Evolutionary conservation across 371 early-diverging fungal genomes (phyloP).

Genomic region (Sporodiniella umbellata): DNA sequence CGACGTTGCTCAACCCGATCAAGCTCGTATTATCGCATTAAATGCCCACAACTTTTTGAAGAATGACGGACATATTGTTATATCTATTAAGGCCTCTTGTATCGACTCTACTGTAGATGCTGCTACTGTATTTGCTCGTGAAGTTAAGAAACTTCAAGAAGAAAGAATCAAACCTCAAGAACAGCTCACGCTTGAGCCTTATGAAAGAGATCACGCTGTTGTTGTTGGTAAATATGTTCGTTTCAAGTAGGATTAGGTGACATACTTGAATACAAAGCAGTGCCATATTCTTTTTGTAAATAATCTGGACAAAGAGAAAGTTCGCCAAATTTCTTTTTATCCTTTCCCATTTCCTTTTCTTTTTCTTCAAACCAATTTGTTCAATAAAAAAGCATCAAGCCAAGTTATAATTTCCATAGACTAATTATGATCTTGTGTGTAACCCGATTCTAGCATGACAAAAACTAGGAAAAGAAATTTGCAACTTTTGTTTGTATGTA

Average conservation of each 20-base stretch:
- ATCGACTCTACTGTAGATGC: constrained; percentile 99
- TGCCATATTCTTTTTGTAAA: constrained; percentile 5
- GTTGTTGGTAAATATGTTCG: constrained; percentile 93
- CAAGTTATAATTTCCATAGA: too few species aligned
- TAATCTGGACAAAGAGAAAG: neutral
- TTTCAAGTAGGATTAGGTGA: constrained; percentile 45
- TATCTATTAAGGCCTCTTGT: constrained; percentile 99
- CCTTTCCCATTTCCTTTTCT: constrained; percentile 1
- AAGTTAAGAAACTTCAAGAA: constrained; percentile 98
- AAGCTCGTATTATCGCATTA: constrained; percentile 99
- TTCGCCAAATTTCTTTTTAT: too few species aligned
- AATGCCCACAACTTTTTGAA: constrained; percentile 99
- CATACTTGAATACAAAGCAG: constrained; percentile 5
- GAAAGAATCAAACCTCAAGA: constrained; percentile 99
- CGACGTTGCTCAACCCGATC: constrained; percentile 99
- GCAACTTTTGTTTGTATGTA: too few species aligned
- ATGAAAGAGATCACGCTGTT: constrained; percentile 99
- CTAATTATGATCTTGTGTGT: too few species aligned
- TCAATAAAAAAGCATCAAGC: constrained; percentile 4
- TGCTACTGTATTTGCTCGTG: constrained; percentile 97
- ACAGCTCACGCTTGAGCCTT: constrained; percentile 99
- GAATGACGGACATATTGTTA: constrained; percentile 97
- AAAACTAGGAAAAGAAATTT: too few species aligned
- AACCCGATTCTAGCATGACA: too few species aligned
- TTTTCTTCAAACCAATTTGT: constrained; percentile 5